phyloP scores from a whole-genome alignment of 257 asterid genomes.

The Ligustrum vulgare region DNA sequence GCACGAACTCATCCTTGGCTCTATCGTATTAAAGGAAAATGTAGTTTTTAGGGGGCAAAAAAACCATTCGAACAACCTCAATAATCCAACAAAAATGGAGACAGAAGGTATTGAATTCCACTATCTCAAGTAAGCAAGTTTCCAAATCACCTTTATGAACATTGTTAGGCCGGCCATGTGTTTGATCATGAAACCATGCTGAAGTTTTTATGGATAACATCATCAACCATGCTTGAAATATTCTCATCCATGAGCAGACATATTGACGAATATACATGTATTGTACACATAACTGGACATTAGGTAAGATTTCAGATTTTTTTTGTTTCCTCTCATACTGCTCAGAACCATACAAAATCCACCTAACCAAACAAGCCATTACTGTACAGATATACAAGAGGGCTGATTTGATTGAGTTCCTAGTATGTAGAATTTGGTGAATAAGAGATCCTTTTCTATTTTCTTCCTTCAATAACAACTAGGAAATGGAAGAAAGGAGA shows the following conservation, averaged over 20 bases:
- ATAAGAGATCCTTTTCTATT: slow-evolving; percentile 5
- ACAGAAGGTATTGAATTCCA: slow-evolving; percentile 18
- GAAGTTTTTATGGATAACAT: slow-evolving; percentile 28
- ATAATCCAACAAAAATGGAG: slow-evolving; percentile 13
- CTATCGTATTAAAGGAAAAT: slow-evolving; percentile 11
- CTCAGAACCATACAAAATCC: background rate
- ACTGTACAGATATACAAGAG: slow-evolving; percentile 60
- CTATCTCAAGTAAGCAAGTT: slow-evolving; percentile 25
- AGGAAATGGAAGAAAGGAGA: slow-evolving; percentile 27
- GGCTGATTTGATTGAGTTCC: slow-evolving; percentile 31
- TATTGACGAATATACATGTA: slow-evolving; percentile 29
- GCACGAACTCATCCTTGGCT: background rate
- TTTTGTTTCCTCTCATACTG: background rate
- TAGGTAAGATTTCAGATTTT: background rate
- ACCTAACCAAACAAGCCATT: slow-evolving; percentile 18
- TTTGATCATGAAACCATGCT: slow-evolving; percentile 24
- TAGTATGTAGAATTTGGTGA: slow-evolving; percentile 23
- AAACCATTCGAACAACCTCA: slow-evolving; percentile 12
- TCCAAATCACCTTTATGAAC: slow-evolving; percentile 19
- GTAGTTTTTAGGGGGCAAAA: slow-evolving; percentile 10
- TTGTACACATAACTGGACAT: background rate
- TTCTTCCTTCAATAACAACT: slow-evolving; percentile 21
- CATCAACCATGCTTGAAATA: slow-evolving; percentile 30
- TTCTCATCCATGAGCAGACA: slow-evolving; percentile 30
- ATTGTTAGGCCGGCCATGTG: slow-evolving; percentile 18